Evolutionary conservation across 257 asterid genomes (phyloP), one percentile per base, ranked within the genome.

Genomic region (Ligustrum vulgare): DNA sequence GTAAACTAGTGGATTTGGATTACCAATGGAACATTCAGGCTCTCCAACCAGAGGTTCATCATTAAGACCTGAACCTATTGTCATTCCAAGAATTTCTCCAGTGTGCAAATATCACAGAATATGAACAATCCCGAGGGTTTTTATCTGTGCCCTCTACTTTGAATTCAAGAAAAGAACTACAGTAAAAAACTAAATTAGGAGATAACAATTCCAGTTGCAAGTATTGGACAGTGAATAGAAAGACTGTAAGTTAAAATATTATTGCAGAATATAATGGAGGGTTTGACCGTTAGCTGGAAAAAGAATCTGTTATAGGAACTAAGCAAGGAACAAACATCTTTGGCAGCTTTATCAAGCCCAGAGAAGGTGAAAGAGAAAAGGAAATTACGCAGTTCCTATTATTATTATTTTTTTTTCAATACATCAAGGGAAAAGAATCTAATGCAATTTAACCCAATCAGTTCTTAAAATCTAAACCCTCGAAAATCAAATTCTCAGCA

Each of bases 321-420:
- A 70, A 70, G 62, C 73, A 43, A 70, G 62, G 54, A 70, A 70
- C 73, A 70, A 23, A 71, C 67, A 51, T 47, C 75, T 71, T 71
- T 51, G 45, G 45, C 75, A 71, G 75, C 75, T 71, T 71, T 51
- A 71, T 34, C 15, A 34, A 71, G 67, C 49, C 37, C 65, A 71
- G 66, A 33, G 67, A 54, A 51, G 67, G 32, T 47, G 32, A 71
- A 49, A 71, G 67, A 71, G 47, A 33, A 71, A 39, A 49, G 18
- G 75, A 41, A 41, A 37, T 43, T 16, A 32, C 33, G 8, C 31
- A 51, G 49, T 32, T 33, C 75, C 75, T 16, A 35, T 39, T 8
- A 36, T 36, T n/a, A n/a, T n/a, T n/a, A n/a, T n/a, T n/a, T n/a
- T n/a, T n/a, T 35, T 8, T 33, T 45, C 47, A 70, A 49, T 34